phyloP scores from a whole-genome alignment of 1,284 basidiomycete genomes.

The Boletus smithii region DNA sequence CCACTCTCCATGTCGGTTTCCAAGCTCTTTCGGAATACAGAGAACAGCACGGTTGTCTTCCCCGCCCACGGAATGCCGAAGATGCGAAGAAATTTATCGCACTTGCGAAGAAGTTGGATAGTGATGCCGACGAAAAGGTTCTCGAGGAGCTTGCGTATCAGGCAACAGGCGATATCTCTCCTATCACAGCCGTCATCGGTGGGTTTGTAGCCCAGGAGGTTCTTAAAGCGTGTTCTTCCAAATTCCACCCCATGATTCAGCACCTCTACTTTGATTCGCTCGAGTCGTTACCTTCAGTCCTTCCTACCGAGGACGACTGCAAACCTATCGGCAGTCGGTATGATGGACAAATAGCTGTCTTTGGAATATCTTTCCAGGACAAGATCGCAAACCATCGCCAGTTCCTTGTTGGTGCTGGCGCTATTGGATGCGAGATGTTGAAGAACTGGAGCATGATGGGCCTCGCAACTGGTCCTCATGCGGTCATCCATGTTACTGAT shows the following conservation, averaged over 20 bases:
- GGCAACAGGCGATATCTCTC: slow-evolving; percentile 89
- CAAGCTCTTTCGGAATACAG: slow-evolving; percentile 88
- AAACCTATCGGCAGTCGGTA: slow-evolving; percentile 84
- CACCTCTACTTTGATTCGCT: slow-evolving; percentile 97
- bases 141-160: slow-evolving; percentile 89
- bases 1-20: slow-evolving; percentile 91
- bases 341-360: slow-evolving; percentile 94
- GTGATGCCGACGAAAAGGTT: slow-evolving; percentile 77
- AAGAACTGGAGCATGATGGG: slow-evolving; percentile 99
- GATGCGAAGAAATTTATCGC: slow-evolving; percentile 76
- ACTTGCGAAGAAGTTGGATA: slow-evolving; percentile 77
- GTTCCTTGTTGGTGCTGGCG: slow-evolving; percentile 97
- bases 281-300: slow-evolving; percentile 79
- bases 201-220: slow-evolving; percentile 99
- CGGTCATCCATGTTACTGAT: slow-evolving; percentile 92
- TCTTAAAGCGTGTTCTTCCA: slow-evolving; percentile 95
- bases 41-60: slow-evolving; percentile 67
- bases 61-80: slow-evolving; percentile 78
- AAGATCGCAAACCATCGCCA: slow-evolving; percentile 90
- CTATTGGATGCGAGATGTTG: slow-evolving; percentile 99
- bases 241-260: slow-evolving; percentile 97
- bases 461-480: slow-evolving; percentile 78
- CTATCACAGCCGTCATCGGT: slow-evolving; percentile 91
- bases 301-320: slow-evolving; percentile 84
- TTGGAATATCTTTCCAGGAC: slow-evolving; percentile 90